Base-by-base conservation (phyloP, 2,329 filamentous ascomycete genomes). In the Alternaria hordeiaustralica region DNA sequence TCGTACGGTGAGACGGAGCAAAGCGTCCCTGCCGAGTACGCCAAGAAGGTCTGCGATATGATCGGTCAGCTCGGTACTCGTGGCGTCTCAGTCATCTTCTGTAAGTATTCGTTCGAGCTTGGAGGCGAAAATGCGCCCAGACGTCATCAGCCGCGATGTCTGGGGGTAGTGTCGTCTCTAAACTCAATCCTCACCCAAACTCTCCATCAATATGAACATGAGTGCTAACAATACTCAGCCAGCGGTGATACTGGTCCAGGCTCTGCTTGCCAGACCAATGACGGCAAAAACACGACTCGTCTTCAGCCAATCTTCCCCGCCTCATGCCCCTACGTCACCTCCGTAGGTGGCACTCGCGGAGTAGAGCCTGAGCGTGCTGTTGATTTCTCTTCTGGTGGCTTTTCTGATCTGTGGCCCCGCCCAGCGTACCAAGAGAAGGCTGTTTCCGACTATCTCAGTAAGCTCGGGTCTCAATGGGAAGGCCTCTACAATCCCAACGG, bases 271-370 rank as follows among this genome's bases (percentile, higher is more conserved):
- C 77, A 80, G 64, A 80, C 78, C 61, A 85, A 85, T 68, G 81
- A 83, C 50, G 82, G 81, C 63, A 81, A 78, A 51, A 81, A 82
- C 67, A 80, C 75, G 2, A 79, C 77, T 4, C 79, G 79, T 6
- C 84, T 84, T 68, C 68, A 80, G 23, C 82, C 83, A 12, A 78
- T 79, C 18, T 84, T 85, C 72, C 83, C 83, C 1, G 82, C 81
- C 18, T 73, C 80, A 1, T 85, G 83, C 69, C 83, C 83, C 0
- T 85, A 82, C 66, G 80, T 85, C 13, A 85, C 84, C 4, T 74
- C 81, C 2, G 81, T 84, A 5, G 82, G 82, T 10, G 82, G 80
- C 5, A 84, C 83, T 0, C 66, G 71, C 13, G 71, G 75, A 21
- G 69, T 83, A 50, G 66, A 74, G 25, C 82, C 83, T 1, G 83